phyloP scores from a whole-genome alignment of 1,139 yeast genomes.

The Spencermartinsiella ligniputridi region DNA sequence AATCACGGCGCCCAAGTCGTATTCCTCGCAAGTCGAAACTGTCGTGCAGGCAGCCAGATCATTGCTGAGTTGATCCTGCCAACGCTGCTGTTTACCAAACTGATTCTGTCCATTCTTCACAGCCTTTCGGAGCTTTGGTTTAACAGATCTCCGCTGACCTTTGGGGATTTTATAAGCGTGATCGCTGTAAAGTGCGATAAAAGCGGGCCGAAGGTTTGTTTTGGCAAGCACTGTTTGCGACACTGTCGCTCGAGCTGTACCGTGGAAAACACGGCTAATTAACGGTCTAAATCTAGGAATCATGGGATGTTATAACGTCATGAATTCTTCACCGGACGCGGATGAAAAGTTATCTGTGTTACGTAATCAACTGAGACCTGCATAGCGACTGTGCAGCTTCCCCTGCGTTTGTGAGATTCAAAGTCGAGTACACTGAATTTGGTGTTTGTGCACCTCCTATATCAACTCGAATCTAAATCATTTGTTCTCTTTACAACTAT shows the following conservation, averaged over 20 bases:
- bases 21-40: conserved; percentile 64
- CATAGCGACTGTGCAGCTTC: too few relatives aligned
- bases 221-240: background rate
- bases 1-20: conserved; percentile 48
- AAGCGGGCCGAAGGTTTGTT: too few relatives aligned
- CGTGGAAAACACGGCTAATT: background rate
- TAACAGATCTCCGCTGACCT: background rate
- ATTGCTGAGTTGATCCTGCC: background rate
- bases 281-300: too few relatives aligned
- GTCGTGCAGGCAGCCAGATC: conserved; percentile 47
- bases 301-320: too few relatives aligned
- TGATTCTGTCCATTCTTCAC: conserved; percentile 5
- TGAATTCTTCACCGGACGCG: too few relatives aligned
- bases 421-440: too few relatives aligned
- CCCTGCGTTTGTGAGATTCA: too few relatives aligned
- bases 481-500: too few relatives aligned
- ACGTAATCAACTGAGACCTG: too few relatives aligned
- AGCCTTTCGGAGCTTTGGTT: background rate
- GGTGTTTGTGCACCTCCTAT: too few relatives aligned
- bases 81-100: background rate
- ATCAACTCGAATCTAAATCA: too few relatives aligned
- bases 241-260: background rate
- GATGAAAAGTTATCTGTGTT: too few relatives aligned
- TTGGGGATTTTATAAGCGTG: background rate
- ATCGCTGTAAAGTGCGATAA: background rate